phyloP scores from a whole-genome alignment of 2,329 filamentous ascomycete species.

The Fusarium burgessii region DNA sequence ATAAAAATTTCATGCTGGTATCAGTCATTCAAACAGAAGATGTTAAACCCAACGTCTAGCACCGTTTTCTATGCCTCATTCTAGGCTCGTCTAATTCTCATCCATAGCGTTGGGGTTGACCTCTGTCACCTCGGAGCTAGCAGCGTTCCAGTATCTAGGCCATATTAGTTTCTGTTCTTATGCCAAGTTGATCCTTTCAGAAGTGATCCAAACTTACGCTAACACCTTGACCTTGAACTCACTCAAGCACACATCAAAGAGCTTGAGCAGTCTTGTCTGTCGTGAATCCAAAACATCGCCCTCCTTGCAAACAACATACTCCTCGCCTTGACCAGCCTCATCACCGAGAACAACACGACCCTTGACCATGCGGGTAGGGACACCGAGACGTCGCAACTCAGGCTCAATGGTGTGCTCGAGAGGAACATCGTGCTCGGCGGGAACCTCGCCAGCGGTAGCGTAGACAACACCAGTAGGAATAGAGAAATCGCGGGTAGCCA shows the following conservation, averaged over 20 bases:
- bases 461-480: slow-evolving; percentile 88
- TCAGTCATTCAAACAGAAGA: slow-evolving; percentile 50
- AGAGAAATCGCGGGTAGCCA: slow-evolving; percentile 79
- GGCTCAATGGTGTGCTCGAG: slow-evolving; percentile 91
- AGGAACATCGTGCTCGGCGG: slow-evolving; percentile 84
- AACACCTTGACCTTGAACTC: slow-evolving; percentile 88
- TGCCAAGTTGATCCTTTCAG: no score
- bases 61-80: slow-evolving; percentile 33
- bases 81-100: slow-evolving; percentile 37
- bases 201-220: slow-evolving; percentile 65
- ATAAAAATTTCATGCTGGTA: slow-evolving; percentile 51
- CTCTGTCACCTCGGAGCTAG: slow-evolving; percentile 70
- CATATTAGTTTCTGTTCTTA: slow-evolving; percentile 19
- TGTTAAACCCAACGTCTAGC: slow-evolving; percentile 45
- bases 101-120: slow-evolving; percentile 57
- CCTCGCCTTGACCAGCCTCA: slow-evolving; percentile 64
- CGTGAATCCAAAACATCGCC: slow-evolving; percentile 88
- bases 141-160: slow-evolving; percentile 70
- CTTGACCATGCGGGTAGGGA: slow-evolving; percentile 89
- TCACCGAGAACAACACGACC: slow-evolving; percentile 83
- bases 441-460: slow-evolving; percentile 82
- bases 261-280: slow-evolving; percentile 92
- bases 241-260: slow-evolving; percentile 90
- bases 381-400: slow-evolving; percentile 86
- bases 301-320: slow-evolving; percentile 85